phyloP scores from a whole-genome alignment of 73 alveolate genomes.

The Paraurostyla sp. region DNA sequence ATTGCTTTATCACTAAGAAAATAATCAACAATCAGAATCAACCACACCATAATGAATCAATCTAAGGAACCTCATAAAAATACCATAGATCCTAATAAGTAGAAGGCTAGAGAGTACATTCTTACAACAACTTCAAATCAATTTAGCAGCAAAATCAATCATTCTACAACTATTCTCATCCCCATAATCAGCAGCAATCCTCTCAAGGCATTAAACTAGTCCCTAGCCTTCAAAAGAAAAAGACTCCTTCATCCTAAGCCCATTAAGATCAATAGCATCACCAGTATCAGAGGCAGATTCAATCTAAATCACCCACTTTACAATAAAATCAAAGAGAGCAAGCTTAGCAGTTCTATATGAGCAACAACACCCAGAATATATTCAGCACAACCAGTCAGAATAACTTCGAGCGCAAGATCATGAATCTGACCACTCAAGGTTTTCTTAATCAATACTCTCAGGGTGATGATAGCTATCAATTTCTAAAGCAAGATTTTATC shows the following conservation, averaged over 20 bases:
- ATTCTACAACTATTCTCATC: neutral
- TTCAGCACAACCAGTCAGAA: too few species aligned
- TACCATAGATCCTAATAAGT: neutral
- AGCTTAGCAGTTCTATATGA: conserved; percentile 2
- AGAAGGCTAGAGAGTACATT: neutral
- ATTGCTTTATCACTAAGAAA: conserved; percentile 50
- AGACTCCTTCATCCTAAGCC: too few species aligned
- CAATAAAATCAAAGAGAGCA: neutral
- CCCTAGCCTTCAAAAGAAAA: too few species aligned
- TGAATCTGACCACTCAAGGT: too few species aligned
- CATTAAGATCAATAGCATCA: too few species aligned
- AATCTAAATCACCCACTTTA: neutral
- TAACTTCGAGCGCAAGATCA: too few species aligned
- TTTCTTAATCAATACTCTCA: too few species aligned
- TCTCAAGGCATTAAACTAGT: too few species aligned
- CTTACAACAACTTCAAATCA: neutral
- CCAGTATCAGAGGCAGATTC: neutral
- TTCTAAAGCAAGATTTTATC: too few species aligned
- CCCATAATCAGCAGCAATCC: neutral
- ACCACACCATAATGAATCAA: too few species aligned
- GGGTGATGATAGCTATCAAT: too few species aligned
- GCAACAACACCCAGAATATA: neutral
- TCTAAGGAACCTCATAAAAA: too few species aligned
- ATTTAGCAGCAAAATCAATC: neutral
- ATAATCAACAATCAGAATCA: conserved; percentile 36